Conservation (phyloP, 352 stramenopile genomes). For the Phytophthora europaea region DNA sequence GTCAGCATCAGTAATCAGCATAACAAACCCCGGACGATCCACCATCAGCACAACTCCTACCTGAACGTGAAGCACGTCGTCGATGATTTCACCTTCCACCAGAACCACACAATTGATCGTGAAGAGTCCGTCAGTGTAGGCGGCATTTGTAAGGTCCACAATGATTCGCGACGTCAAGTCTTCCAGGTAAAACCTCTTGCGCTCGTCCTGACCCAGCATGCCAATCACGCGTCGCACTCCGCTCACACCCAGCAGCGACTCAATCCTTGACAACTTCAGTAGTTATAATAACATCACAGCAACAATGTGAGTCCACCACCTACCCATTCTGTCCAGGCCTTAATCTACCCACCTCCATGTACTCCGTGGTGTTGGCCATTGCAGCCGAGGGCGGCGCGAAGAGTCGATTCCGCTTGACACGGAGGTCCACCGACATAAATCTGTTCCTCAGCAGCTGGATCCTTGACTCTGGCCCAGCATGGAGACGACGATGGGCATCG, state of each 20-base stretch:
- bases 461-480: constrained; percentile 64
- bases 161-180: constrained; percentile 87
- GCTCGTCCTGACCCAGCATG: constrained; percentile 89
- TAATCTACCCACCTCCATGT: constrained; percentile 64
- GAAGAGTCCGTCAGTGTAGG: constrained; percentile 91
- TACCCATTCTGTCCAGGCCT: not conserved
- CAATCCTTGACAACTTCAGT: constrained; percentile 81
- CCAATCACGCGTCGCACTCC: constrained; percentile 85
- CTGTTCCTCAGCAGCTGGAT: constrained; percentile 75
- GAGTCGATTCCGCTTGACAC: constrained; percentile 87
- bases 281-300: not conserved
- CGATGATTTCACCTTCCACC: constrained; percentile 94
- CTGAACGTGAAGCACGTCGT: constrained; percentile 92
- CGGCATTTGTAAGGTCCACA: constrained; percentile 76
- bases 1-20: not conserved
- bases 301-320: not conserved
- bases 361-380: constrained; percentile 64
- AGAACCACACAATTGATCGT: constrained; percentile 94
- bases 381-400: constrained; percentile 74
- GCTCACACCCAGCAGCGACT: constrained; percentile 85
- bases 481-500: constrained; percentile 64
- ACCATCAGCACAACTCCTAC: constrained; percentile 40
- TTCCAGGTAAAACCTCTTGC: constrained; percentile 81
- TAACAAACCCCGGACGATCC: not conserved
- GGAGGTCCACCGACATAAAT: constrained; percentile 76